Evolutionary conservation across 1,284 basidiomycete genomes (phyloP).

Genomic region (Ceraceosorus guamensis): DNA sequence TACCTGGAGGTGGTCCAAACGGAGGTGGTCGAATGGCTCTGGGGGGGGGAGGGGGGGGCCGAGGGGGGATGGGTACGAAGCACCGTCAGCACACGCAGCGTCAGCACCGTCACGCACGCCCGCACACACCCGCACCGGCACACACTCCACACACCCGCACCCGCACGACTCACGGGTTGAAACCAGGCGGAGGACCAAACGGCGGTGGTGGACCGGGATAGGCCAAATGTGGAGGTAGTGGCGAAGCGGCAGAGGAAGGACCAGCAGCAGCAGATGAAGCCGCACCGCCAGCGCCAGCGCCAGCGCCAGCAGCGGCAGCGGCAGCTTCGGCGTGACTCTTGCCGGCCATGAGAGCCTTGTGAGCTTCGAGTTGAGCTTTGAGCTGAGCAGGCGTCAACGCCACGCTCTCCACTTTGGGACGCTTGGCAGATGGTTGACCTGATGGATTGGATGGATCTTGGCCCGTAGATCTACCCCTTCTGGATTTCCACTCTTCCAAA

Average conservation of each 20-base stretch:
- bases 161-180: too few species aligned
- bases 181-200: not conserved
- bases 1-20: slow-evolving; percentile 8
- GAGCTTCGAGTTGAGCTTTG: slow-evolving; percentile 73
- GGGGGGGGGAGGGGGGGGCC: too few species aligned
- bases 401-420: slow-evolving; percentile 71
- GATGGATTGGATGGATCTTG: slow-evolving; percentile 21
- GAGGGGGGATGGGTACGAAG: too few species aligned
- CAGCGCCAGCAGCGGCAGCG: slow-evolving; percentile 53
- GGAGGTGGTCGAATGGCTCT: slow-evolving; percentile 7
- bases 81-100: too few species aligned
- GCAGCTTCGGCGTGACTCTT: slow-evolving; percentile 55
- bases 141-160: too few species aligned
- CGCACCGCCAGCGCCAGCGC: slow-evolving; percentile 10
- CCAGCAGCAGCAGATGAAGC: slow-evolving; percentile 49
- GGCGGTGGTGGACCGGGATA: slow-evolving; percentile 7
- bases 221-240: slow-evolving; percentile 13
- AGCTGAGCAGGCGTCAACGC: slow-evolving; percentile 66
- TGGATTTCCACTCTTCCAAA: slow-evolving; percentile 82
- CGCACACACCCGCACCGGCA: too few species aligned
- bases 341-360: slow-evolving; percentile 83
- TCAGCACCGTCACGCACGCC: too few species aligned
- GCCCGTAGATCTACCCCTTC: slow-evolving; percentile 52
- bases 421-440: slow-evolving; percentile 64
- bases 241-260: slow-evolving; percentile 40